Base-by-base conservation (phyloP, 1,139 yeast genomes). In the Pichiaceae sp. region DNA sequence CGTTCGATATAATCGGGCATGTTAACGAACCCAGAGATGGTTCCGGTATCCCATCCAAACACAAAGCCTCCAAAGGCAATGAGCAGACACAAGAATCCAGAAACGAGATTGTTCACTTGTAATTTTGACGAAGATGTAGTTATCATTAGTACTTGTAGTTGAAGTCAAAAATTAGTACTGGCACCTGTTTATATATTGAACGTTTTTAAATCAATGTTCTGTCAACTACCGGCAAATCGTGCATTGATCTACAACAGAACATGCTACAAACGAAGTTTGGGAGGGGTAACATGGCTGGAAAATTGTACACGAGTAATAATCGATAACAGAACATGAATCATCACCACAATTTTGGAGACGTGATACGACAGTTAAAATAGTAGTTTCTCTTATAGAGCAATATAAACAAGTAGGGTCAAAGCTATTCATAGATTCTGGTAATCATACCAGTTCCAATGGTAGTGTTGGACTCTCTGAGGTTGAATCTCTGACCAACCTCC, bases 401-500 rank as follows among this genome's bases (percentile, higher is more conserved):
- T 21, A 20, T 30, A 16, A 38, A 35, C 33, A 26, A 16, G 25
- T 19, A 17, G 19, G 18, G 17, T 24, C 9, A 24, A 34, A 19
- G 44, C 33, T 72, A 78, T 66, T 84, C 95, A 53, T 86, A 66
- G 64, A 91, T 82, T 70, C 95, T 82, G 57, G 98, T 91, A 54
- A 91, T 78, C 70, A 91, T 72, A 72, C 98, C 98, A 53, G 98
- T 91, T 66, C 96, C 98, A 52, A 91, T 97, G 48, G 98, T 91
- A 71, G 81, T 85, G 63, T 97, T 97, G 70, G 98, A 97, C 73
- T 91, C 99, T 79, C 99, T 93, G 63, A 91, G 76, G 78, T 91
- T 91, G 82, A 91, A 91, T 69, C 97, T 85, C 72, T 87, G 96
- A 65, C 94, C 94, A 56, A 82, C 80, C 72, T 91, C 98, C 51